These are phyloP conservation scores for Catunica adiposa DNA, from an alignment of 2,329 filamentous ascomycete genomes.

Conservation along the genomic window DNA sequence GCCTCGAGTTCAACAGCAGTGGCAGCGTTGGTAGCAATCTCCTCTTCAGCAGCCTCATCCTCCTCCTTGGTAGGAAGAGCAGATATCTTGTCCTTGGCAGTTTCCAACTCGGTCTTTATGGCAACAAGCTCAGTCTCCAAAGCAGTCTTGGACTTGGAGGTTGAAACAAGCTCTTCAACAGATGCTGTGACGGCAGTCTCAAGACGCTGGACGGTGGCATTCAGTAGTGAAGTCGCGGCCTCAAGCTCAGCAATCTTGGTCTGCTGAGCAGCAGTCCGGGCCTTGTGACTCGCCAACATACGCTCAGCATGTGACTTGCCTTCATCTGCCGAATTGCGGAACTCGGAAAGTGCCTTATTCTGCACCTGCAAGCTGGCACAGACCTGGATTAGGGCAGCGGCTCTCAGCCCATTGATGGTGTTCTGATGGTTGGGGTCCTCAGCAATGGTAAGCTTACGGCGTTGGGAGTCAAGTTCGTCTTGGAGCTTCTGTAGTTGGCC, in stretches of 20 bases:
- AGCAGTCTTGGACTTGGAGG: not conserved
- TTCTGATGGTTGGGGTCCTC: slow-evolving; percentile 8
- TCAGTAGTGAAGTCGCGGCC: slow-evolving; percentile 1
- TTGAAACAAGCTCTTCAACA: not conserved
- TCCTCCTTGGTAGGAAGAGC: slow-evolving; percentile 1
- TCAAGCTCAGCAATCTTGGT: slow-evolving; percentile 10
- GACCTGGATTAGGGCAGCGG: slow-evolving; percentile 7
- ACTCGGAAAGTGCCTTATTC: slow-evolving; percentile 6
- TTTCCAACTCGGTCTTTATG: not conserved
- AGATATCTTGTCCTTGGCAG: slow-evolving; percentile 4
- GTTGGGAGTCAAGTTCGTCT: slow-evolving; percentile 28
- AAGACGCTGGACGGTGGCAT: not conserved
- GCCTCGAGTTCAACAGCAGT: not conserved
- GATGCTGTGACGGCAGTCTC: slow-evolving; percentile 1
- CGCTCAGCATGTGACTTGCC: not conserved
- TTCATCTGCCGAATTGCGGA: slow-evolving; percentile 2
- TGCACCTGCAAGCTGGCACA: slow-evolving; percentile 10
- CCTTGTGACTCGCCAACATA: slow-evolving; percentile 6
- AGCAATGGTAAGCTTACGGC: slow-evolving; percentile 41
- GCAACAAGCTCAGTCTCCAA: slow-evolving; percentile 8
- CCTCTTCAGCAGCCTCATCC: not conserved
- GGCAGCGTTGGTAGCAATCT: not conserved
- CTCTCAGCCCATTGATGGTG: slow-evolving; percentile 9
- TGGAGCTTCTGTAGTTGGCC: slow-evolving; percentile 9
- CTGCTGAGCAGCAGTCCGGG: not conserved